phyloP scores from a whole-genome alignment of 495 filamentous ascomycete species.

The Aspergillus heteromorphus region DNA sequence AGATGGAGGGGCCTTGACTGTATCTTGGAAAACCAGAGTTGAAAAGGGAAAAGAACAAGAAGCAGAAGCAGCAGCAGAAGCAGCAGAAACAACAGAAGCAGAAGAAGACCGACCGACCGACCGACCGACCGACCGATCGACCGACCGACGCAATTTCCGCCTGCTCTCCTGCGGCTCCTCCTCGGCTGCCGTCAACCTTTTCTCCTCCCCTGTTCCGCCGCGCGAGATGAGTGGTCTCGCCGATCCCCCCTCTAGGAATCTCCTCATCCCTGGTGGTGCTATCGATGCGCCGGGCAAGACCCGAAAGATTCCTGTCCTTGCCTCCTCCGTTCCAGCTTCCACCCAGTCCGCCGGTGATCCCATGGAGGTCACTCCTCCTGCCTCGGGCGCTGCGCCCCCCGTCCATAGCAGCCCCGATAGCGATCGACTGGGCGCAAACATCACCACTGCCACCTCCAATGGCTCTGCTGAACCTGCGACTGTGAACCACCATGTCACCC shows the following conservation, averaged over 20 bases:
- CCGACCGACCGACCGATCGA: background rate
- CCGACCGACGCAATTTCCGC: constrained; percentile 5
- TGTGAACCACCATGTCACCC: constrained; percentile 28
- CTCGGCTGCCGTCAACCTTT: constrained; percentile 14
- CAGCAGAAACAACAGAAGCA: background rate
- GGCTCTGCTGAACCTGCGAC: constrained; percentile 34
- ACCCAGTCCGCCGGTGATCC: constrained; percentile 33
- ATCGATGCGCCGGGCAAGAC: constrained; percentile 35
- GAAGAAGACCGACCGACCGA: background rate
- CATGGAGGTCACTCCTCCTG: constrained; percentile 48
- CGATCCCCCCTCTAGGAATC: constrained; percentile 37
- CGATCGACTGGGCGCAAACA: constrained; percentile 37
- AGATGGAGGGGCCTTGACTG: background rate
- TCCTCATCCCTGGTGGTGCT: constrained; percentile 27
- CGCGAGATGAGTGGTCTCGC: constrained; percentile 42
- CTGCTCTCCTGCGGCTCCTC: constrained; percentile 16
- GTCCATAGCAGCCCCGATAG: constrained; percentile 44
- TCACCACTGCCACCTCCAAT: constrained; percentile 35
- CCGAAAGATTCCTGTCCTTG: constrained; percentile 44
- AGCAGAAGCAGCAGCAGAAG: background rate
- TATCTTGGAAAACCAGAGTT: background rate
- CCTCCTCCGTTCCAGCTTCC: constrained; percentile 34
- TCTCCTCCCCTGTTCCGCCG: constrained; percentile 16
- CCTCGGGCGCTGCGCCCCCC: constrained; percentile 31
- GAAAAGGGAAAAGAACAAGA: background rate